A percentile compares a stretch with the other conserved stretches of the same genome.
phyloP scores from a whole-genome alignment of 2,329 filamentous ascomycete species.

The Endoconidiophora polonica region DNA sequence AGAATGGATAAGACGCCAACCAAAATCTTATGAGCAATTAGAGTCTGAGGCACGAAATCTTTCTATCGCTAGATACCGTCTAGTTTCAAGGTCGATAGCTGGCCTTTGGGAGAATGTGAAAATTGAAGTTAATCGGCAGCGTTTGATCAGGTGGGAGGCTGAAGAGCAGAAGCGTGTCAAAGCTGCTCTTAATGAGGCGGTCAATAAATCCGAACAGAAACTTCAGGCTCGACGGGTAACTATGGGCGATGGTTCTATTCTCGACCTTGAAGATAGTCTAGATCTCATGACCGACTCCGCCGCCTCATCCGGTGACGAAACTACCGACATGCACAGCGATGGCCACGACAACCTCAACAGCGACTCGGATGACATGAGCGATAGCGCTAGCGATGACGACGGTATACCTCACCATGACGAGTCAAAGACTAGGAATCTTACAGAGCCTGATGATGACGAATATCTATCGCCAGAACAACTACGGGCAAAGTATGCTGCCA shows the following conservation, averaged over 20 bases:
- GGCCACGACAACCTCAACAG: slow-evolving; percentile 12
- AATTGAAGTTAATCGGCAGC: slow-evolving; percentile 41
- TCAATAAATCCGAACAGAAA: slow-evolving; percentile 53
- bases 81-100: slow-evolving; percentile 42
- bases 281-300: slow-evolving; percentile 21
- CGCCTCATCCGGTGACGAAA: slow-evolving; percentile 20
- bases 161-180: slow-evolving; percentile 47
- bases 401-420: slow-evolving; percentile 43
- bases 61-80: slow-evolving; percentile 52
- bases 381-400: slow-evolving; percentile 23
- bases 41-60: slow-evolving; percentile 58
- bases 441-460: slow-evolving; percentile 40
- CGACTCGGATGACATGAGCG: slow-evolving; percentile 21
- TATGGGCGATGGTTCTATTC: slow-evolving; percentile 23
- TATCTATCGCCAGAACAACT: slow-evolving; percentile 53
- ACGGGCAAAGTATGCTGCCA: slow-evolving; percentile 48
- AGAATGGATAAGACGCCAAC: slow-evolving; percentile 56
- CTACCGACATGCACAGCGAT: slow-evolving; percentile 21
- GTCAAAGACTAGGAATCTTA: slow-evolving; percentile 25
- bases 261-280: slow-evolving; percentile 29
- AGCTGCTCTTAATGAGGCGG: slow-evolving; percentile 56
- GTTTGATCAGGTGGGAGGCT: slow-evolving; percentile 45
- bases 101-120: slow-evolving; percentile 50
- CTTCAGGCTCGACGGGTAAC: slow-evolving; percentile 36
- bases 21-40: slow-evolving; percentile 64